phyloP scores from a whole-genome alignment of 352 stramenopile species.

The Globisporangium cystogenes region DNA sequence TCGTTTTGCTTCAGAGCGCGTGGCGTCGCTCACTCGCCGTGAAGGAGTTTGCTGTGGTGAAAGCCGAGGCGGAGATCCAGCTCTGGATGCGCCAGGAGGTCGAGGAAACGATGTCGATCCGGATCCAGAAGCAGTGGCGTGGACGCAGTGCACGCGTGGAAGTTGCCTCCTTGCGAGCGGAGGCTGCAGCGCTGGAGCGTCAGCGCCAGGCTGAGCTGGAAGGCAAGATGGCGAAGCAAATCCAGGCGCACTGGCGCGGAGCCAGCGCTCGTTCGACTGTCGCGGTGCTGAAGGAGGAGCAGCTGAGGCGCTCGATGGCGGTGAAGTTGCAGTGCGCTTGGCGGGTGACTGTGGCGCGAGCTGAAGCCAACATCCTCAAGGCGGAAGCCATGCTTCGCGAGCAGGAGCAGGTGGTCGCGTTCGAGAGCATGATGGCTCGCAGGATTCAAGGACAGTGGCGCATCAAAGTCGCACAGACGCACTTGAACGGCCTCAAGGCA shows the following conservation, averaged over 20 bases:
- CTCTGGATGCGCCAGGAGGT: conserved; percentile 12
- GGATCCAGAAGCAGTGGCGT: conserved; percentile 33
- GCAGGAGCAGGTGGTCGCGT: conserved; percentile 7
- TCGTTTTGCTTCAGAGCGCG: conserved; percentile 26
- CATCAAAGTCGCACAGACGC: neutral
- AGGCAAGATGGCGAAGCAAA: conserved; percentile 15
- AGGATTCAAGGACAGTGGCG: conserved; percentile 34
- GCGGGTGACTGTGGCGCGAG: conserved; percentile 10
- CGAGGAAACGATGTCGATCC: conserved; percentile 19
- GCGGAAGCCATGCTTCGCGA: conserved; percentile 14
- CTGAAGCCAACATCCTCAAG: neutral
- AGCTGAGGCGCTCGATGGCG: neutral
- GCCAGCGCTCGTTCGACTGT: conserved; percentile 8
- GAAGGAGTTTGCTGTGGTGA: conserved; percentile 9
- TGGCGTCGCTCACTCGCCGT: conserved; percentile 21
- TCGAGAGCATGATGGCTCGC: conserved; percentile 17
- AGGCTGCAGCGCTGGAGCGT: conserved; percentile 4
- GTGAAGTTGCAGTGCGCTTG: conserved; percentile 12
- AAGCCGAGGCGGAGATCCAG: conserved; percentile 13
- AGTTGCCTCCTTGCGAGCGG: conserved; percentile 7
- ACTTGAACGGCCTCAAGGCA: neutral
- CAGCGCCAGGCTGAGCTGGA: conserved; percentile 1
- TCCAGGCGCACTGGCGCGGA: conserved; percentile 25
- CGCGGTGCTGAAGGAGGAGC: conserved; percentile 1
- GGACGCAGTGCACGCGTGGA: conserved; percentile 12